Evolutionary conservation across 1,284 basidiomycete species (phyloP).

Genomic region (Naganishia sp.): DNA sequence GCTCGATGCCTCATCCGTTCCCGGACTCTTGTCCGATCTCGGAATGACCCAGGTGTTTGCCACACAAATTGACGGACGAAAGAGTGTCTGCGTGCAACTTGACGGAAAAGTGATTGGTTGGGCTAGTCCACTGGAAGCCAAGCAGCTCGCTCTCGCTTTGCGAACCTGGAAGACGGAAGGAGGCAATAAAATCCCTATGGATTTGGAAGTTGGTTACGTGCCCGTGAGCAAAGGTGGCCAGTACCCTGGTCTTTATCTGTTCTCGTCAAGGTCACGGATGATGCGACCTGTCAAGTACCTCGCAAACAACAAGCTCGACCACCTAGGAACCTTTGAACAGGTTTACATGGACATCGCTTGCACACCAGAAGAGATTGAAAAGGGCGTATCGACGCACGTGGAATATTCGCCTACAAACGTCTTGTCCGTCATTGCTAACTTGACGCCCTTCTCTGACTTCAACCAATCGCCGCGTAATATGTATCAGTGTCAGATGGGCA

Average conservation of each 20-base stretch:
- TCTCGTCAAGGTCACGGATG: constrained; percentile 86
- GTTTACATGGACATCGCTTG: constrained; percentile 99
- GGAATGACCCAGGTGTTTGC: constrained; percentile 94
- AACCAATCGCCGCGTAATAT: constrained; percentile 72
- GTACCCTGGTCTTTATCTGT: constrained; percentile 94
- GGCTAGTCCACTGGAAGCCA: constrained; percentile 74
- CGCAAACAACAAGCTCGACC: constrained; percentile 80
- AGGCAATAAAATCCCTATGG: constrained; percentile 77
- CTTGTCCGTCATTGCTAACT: constrained; percentile 70
- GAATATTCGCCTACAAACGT: constrained; percentile 96
- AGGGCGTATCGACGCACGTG: constrained; percentile 80
- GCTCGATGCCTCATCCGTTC: constrained; percentile 75
- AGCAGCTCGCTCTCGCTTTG: constrained; percentile 77
- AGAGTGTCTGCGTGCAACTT: constrained; percentile 85
- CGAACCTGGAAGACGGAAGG: constrained; percentile 96
- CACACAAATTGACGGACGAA: constrained; percentile 71
- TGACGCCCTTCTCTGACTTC: constrained; percentile 81
- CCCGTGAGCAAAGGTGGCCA: constrained; percentile 89
- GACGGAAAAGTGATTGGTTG: constrained; percentile 97
- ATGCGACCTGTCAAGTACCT: constrained; percentile 97
- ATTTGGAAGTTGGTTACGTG: constrained; percentile 93
- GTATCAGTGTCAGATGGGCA: constrained; percentile 86
- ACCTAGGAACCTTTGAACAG: constrained; percentile 95
- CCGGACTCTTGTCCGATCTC: constrained; percentile 76
- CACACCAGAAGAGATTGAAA: constrained; percentile 83